Percentiles rank a stretch among this genome's conserved stretches.
phyloP scores from a whole-genome alignment of 1,139 yeast genomes.

The Saccharomyces pastorianus region DNA sequence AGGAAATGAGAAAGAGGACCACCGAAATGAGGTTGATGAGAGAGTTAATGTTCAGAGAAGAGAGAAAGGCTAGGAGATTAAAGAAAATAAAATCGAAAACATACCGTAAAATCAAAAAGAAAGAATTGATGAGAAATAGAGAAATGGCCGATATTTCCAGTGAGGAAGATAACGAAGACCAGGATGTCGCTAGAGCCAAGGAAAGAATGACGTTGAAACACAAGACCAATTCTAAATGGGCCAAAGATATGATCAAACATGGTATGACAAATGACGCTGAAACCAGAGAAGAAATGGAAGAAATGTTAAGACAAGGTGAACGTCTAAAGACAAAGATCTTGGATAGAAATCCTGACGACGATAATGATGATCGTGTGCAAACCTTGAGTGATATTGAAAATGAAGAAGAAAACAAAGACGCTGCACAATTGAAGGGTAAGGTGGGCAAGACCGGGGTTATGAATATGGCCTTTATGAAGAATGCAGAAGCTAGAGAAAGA shows the following conservation, averaged over 20 bases:
- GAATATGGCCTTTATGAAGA: constrained; percentile 91
- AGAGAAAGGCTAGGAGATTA: constrained; percentile 78
- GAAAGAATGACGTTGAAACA: constrained; percentile 91
- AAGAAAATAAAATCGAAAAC: constrained; percentile 92
- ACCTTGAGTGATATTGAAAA: constrained; percentile 47
- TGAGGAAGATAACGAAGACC: constrained; percentile 50
- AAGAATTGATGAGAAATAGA: constrained; percentile 65
- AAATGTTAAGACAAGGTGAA: constrained; percentile 86
- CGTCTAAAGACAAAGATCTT: constrained; percentile 62
- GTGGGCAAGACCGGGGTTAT: constrained; percentile 76
- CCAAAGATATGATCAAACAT: constrained; percentile 78
- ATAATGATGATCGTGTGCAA: constrained; percentile 36
- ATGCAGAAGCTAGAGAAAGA: constrained; percentile 63
- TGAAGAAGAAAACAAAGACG: constrained; percentile 35
- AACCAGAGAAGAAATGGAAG: constrained; percentile 84
- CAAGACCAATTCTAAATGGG: constrained; percentile 85
- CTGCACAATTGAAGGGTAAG: constrained; percentile 32
- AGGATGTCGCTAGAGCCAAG: constrained; percentile 65
- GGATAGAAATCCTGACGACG: constrained; percentile 50
- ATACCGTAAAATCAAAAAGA: constrained; percentile 78
- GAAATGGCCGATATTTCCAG: constrained; percentile 57
- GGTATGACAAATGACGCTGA: constrained; percentile 83
- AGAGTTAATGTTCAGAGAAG: constrained; percentile 93
- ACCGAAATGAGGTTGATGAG: constrained; percentile 85
- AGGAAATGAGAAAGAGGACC: constrained; percentile 70